Evolutionary conservation across 306 rosid genomes (phyloP), one percentile per base, ranked within the genome.

Genomic region (Castanea sativa): DNA sequence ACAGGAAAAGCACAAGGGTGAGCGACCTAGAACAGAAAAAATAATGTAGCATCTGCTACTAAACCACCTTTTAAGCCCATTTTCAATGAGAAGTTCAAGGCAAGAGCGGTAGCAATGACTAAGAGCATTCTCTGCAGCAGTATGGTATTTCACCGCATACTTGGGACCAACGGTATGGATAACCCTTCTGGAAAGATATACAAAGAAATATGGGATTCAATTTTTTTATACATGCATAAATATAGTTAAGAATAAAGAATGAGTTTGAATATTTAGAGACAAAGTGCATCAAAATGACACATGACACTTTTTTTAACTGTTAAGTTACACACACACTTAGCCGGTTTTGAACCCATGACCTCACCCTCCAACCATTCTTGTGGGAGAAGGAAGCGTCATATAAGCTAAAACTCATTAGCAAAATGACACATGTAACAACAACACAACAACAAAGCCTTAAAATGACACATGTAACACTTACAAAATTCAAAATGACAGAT

Each of bases 61-160:
- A 71, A 69, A 78, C 20, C 65, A 95, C 99, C 98, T 95, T 82
- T 77, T 87, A 85, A 96, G 86, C 38, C 97, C 96, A 87, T 89
- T 80, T 55, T 96, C 98, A 52, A 95, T 85, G 73, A 96, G 94
- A 79, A 96, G 96, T 88, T 96, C 98, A 38, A 96, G 92, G 87
- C 99, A 93, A 84, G 99, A 90, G 25, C 99, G 98, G 41, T 96
- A 96, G 81, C 99, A 96, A 83, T 96, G 99, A 82, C 99, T 96
- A 77, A 96, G 86, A 82, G 99, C 97, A 81, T 93, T 96, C 87
- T 96, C 99, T 68, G 99, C 98, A 52, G 99, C 99, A 63, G 99
- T 93, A 81, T 96, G 99, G 83, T 96, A 96, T 83, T 96, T 96
- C 64, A 90, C 89, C 5, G 97, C 99, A 88, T 96, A 96, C 87